Evolutionary conservation across 2,329 filamentous ascomycete genomes (phyloP), one percentile per base, ranked within the genome.

Genomic region (Fusarium poae): DNA sequence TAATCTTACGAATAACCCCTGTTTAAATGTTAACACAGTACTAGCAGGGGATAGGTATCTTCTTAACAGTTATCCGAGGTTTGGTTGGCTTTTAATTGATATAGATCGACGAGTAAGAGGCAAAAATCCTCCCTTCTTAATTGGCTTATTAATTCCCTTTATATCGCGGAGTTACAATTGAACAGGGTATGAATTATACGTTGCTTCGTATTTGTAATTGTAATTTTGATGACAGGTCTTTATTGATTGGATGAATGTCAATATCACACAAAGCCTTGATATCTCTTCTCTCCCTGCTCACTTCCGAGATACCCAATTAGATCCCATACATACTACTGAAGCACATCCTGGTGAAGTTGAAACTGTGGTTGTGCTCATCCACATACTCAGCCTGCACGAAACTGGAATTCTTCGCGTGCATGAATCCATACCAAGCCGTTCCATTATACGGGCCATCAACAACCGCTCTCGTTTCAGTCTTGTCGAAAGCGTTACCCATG

Each of bases 321-420:
- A 50, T 25, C 1, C 46, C 46, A 16, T 50, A 50, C 1, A 48
- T 55, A 2, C 48, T 62, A 1, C 57, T 62, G 3, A 62, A 62
- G 34, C 59, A 62, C 49, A 62, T 43, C 3, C 23, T 54, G 3
- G 59, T 62, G 8, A 62, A 48, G 10, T 62, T 62, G 3, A 62
- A 43, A 1, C 1, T 16, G 4, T 55, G 48, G 0, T 39, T 29
- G 5, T 32, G 6, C 2, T 55, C 20, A 1, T 62, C 59, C 7
- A 43, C 27, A 3, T 62, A 62, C 2, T 37, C 9, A 0, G 34
- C 59, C 3, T 42, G 12, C 1, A 62, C 42, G 2, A 27, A 62
- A 11, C 56, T 62, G 3, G 45, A 21, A 21, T 62, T 62, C 5
- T 30, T 62, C 8, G 30, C 42, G 10, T 46, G 48, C 27, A 53